A percentile compares a stretch with the other conserved stretches of the same genome.
Conservation (phyloP, 192 early-diverging fungal genomes). For the Gaertneriomyces sp. region DNA sequence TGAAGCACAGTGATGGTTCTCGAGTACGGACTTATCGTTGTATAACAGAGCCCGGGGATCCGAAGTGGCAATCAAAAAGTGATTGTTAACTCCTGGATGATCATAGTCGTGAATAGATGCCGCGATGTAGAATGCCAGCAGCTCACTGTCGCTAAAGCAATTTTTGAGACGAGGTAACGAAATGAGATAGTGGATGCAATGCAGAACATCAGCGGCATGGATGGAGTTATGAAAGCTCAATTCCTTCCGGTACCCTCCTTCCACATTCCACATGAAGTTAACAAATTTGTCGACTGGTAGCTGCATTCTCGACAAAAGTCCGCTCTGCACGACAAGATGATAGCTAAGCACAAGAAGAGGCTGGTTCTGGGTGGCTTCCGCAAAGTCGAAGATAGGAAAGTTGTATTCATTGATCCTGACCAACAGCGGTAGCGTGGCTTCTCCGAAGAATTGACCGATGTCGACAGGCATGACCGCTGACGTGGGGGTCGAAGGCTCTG, state of each 20-base stretch:
- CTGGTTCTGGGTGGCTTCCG: constrained; percentile 23
- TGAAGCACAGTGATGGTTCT: constrained; percentile 58
- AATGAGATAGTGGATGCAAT: constrained; percentile 50
- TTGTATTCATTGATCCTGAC: constrained; percentile 40
- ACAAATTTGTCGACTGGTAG: constrained; percentile 44
- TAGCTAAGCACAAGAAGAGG: constrained; percentile 44
- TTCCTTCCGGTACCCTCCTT: constrained; percentile 45
- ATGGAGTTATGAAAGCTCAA: constrained; percentile 54
- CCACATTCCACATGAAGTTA: constrained; percentile 43
- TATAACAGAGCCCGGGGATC: constrained; percentile 49
- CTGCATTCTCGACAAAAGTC: constrained; percentile 37
- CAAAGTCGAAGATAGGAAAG: constrained; percentile 57
- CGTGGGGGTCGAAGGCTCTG: background rate
- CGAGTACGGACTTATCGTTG: constrained; percentile 59
- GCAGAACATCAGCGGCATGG: constrained; percentile 55
- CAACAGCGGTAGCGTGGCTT: constrained; percentile 24
- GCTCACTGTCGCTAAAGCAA: constrained; percentile 48
- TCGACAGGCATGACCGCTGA: background rate
- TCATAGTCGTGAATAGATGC: constrained; percentile 61
- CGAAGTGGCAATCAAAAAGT: constrained; percentile 49
- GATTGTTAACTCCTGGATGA: constrained; percentile 59
- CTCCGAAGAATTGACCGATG: constrained; percentile 23
- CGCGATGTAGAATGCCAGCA: constrained; percentile 48
- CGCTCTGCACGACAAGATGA: constrained; percentile 42
- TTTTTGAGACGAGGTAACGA: constrained; percentile 27